A percentile compares a stretch with the other conserved stretches of the same genome.
Conservation (phyloP, 2,329 filamentous ascomycete species). For the Neopestalotiopsis rosae region DNA sequence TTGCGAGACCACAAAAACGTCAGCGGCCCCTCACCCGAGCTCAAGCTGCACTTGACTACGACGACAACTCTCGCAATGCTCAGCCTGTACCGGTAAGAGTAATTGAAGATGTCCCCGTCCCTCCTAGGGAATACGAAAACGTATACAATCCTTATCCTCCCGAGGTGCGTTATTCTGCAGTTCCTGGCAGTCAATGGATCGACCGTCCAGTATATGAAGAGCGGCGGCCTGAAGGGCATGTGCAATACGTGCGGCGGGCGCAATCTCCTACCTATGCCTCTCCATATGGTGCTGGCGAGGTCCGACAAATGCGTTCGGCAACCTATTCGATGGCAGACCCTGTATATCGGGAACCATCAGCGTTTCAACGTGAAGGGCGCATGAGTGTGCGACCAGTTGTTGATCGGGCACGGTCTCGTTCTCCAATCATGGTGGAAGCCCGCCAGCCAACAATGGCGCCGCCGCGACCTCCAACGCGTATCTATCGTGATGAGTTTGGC, state of each 20-base stretch:
- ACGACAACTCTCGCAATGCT: constrained; percentile 51
- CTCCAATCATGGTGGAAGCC: constrained; percentile 50
- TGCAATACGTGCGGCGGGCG: constrained; percentile 43
- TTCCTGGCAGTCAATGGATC: constrained; percentile 30
- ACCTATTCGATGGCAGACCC: constrained; percentile 49
- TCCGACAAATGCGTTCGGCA: constrained; percentile 44
- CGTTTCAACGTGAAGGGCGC: constrained; percentile 52
- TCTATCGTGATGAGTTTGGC: constrained; percentile 83
- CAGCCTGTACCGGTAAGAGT: constrained; percentile 42
- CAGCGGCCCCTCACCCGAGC: constrained; percentile 54
- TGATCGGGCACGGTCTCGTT: constrained; percentile 54
- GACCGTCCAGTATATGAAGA: constrained; percentile 37
- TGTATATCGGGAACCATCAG: constrained; percentile 45
- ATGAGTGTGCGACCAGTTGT: constrained; percentile 54
- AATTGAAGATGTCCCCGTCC: constrained; percentile 33
- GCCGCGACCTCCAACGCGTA: constrained; percentile 63
- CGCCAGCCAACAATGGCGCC: constrained; percentile 55
- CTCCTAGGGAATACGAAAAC: constrained; percentile 39
- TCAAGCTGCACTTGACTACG: constrained; percentile 45
- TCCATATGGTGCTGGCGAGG: constrained; percentile 43
- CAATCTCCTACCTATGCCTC: constrained; percentile 43
- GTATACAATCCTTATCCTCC: constrained; percentile 33
- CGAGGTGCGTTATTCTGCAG: constrained; percentile 35
- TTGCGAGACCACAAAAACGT: constrained; percentile 61
- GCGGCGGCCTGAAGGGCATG: constrained; percentile 34